Conservation (phyloP, 139 green algal genomes). For the Parachlorella kessleri region DNA sequence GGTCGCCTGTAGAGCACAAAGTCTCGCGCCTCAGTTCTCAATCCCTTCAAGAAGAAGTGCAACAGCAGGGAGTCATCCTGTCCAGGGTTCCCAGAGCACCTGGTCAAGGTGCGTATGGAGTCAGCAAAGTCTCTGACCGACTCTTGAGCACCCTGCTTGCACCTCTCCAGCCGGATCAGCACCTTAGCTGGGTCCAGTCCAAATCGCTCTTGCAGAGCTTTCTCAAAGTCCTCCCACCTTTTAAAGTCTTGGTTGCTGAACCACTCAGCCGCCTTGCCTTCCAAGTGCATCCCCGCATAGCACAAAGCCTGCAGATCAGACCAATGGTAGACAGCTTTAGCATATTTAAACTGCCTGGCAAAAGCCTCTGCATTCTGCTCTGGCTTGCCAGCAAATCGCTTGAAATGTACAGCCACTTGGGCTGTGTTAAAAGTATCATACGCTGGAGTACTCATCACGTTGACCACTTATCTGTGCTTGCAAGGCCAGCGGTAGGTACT, state of each 20-base stretch:
- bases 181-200: constrained; percentile 3
- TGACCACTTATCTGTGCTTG: too few relatives aligned
- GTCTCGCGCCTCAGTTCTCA: neutral
- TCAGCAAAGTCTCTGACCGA: neutral
- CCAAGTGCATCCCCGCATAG: neutral
- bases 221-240: neutral
- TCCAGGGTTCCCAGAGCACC: neutral
- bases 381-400: neutral
- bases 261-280: neutral
- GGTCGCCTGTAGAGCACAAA: neutral
- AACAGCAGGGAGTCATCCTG: neutral
- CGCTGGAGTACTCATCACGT: neutral
- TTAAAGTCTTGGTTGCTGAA: neutral
- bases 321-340: neutral
- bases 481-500: too few relatives aligned
- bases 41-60: neutral
- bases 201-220: neutral
- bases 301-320: neutral
- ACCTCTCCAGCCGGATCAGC: neutral
- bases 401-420: neutral
- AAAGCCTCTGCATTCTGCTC: neutral
- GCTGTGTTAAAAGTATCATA: too few relatives aligned
- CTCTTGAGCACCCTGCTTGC: neutral
- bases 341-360: neutral
- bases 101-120: neutral